phyloP scores from a whole-genome alignment of 2,329 filamentous ascomycete genomes.

The Incumbomyces delicatus region DNA sequence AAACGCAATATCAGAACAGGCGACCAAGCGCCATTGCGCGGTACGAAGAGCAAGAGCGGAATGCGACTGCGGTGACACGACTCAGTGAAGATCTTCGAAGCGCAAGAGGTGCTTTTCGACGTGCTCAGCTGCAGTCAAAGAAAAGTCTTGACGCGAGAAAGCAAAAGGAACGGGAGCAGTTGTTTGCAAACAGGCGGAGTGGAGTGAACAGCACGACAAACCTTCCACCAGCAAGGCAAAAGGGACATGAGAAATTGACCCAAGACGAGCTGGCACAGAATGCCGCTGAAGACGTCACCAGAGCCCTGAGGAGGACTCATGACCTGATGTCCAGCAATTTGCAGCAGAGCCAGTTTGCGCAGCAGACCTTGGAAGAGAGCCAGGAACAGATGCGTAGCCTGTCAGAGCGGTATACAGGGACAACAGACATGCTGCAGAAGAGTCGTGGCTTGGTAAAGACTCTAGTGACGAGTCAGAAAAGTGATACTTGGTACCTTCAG shows the following conservation, averaged over 20 bases:
- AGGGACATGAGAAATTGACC: constrained; percentile 43
- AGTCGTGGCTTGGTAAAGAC: constrained; percentile 68
- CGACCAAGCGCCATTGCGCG: not conserved
- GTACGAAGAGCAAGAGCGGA: constrained; percentile 50
- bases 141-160: constrained; percentile 63
- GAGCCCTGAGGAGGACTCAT: constrained; percentile 74
- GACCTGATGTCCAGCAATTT: constrained; percentile 78
- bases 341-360: constrained; percentile 75
- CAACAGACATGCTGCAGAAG: constrained; percentile 66
- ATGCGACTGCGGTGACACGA: constrained; percentile 57
- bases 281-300: constrained; percentile 74
- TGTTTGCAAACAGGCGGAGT: constrained; percentile 49
- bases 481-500: constrained; percentile 94
- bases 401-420: constrained; percentile 66
- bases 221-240: constrained; percentile 15
- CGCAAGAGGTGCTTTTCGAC: constrained; percentile 61
- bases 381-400: constrained; percentile 73
- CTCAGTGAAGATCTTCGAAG: constrained; percentile 61
- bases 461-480: constrained; percentile 79
- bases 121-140: constrained; percentile 71
- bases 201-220: constrained; percentile 15
- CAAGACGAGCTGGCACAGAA: constrained; percentile 64
- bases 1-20: not conserved
- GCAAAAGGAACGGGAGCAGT: constrained; percentile 63
- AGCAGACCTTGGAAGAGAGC: constrained; percentile 59